Percentiles rank a stretch among this genome's conserved stretches.
Conservation (phyloP, 441 rosid genomes). For the Gossypium aridum region DNA sequence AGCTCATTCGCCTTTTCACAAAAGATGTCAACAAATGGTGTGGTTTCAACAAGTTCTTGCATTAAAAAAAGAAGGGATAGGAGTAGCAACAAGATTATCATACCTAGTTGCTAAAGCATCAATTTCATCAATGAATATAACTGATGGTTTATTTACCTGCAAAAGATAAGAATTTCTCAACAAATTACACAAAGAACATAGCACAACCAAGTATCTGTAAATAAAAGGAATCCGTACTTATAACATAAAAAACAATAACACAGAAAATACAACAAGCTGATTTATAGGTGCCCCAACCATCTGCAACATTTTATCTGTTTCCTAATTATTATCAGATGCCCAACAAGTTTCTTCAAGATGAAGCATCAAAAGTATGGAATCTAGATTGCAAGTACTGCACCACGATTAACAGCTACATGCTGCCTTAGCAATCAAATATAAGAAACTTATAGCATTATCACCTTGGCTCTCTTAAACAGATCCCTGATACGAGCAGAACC, state of each 20-base stretch:
- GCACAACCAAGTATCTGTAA: constrained; percentile 1
- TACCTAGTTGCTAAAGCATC: constrained; percentile 96
- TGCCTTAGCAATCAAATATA: neutral
- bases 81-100: neutral
- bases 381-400: neutral
- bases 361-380: neutral
- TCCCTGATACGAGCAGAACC: constrained; percentile 98
- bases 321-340: constrained; percentile 5
- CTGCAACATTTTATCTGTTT: constrained; percentile 3
- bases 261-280: constrained; percentile 5
- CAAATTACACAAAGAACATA: constrained; percentile 8
- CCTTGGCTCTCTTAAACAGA: constrained; percentile 96
- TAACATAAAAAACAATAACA: neutral
- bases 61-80: neutral
- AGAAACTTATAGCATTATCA: constrained; percentile 14
- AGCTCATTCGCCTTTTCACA: neutral
- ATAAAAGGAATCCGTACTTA: neutral
- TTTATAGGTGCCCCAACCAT: neutral
- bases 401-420: neutral
- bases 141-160: constrained; percentile 96
- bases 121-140: constrained; percentile 89
- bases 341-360: neutral
- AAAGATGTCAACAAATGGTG: neutral
- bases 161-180: constrained; percentile 19
- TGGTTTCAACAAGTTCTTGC: neutral